Conservation (phyloP, 257 asterid species). For the Gentiana straminea region DNA sequence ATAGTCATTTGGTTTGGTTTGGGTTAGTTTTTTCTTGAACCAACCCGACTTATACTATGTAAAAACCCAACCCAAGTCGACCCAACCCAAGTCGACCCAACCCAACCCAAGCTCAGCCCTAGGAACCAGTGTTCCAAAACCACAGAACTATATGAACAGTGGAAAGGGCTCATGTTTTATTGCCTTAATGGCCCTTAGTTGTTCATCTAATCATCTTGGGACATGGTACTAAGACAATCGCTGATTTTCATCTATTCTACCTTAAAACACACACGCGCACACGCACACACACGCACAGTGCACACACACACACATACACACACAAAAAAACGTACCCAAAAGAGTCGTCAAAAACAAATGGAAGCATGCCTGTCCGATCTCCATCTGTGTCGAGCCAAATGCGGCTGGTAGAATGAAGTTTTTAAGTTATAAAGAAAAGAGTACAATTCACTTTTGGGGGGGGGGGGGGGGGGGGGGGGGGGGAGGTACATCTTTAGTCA, state of each 20-base stretch:
- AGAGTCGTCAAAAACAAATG: conserved; percentile 94
- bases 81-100: too few relatives aligned
- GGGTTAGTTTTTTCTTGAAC: too few relatives aligned
- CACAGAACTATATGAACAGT: background rate
- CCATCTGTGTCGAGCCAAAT: conserved; percentile 98
- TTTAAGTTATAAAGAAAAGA: conserved; percentile 8
- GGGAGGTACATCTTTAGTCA: conserved; percentile 1
- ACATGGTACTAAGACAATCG: background rate
- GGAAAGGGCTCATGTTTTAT: background rate
- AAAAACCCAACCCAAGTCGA: too few relatives aligned
- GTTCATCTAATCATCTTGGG: background rate
- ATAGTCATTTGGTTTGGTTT: too few relatives aligned
- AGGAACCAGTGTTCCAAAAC: too few relatives aligned
- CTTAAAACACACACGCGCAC: background rate
- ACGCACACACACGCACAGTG: too few relatives aligned
- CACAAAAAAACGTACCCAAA: conserved; percentile 62
- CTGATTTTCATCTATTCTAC: background rate
- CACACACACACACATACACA: too few relatives aligned
- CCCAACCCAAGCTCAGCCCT: too few relatives aligned
- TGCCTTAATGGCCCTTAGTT: background rate
- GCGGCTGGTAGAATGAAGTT: conserved; percentile 51
- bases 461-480: too few relatives aligned
- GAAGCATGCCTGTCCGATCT: conserved; percentile 95
- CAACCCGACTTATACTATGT: too few relatives aligned
- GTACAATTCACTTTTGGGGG: conserved; percentile 6